phyloP scores from a whole-genome alignment of 1,284 basidiomycete species.

The Takashimella tepidaria region DNA sequence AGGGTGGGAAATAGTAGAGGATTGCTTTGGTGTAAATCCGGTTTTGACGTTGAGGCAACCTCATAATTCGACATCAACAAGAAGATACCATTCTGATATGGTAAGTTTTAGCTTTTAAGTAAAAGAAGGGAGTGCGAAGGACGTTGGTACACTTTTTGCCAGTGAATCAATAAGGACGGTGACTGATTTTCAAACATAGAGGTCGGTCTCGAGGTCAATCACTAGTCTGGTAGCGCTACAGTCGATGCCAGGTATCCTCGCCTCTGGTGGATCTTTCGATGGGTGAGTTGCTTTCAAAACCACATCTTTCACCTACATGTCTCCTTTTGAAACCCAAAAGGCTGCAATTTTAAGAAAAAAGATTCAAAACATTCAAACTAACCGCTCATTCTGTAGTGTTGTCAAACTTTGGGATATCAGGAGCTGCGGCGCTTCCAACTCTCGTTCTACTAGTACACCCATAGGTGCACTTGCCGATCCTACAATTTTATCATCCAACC shows the following conservation, averaged over 20 bases:
- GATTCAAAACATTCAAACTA: no score
- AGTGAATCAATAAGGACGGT: no score
- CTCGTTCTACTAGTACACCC: conserved; percentile 20
- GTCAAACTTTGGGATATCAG: conserved; percentile 49
- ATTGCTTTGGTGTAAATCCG: background rate
- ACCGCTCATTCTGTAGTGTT: conserved; percentile 25
- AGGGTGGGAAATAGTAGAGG: background rate
- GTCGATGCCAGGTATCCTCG: conserved; percentile 39
- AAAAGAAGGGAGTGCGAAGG: no score
- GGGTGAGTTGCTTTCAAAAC: conserved; percentile 27
- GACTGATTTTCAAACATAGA: no score
- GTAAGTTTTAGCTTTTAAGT: no score
- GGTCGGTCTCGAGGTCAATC: conserved; percentile 39
- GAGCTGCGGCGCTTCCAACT: conserved; percentile 20
- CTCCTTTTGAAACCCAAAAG: no score
- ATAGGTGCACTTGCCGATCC: conserved; percentile 33
- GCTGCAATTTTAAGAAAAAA: no score
- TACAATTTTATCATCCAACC: conserved; percentile 19
- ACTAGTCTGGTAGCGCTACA: conserved; percentile 44
- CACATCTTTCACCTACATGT: background rate
- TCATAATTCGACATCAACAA: conserved; percentile 5
- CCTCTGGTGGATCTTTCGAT: conserved; percentile 45
- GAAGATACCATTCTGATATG: background rate
- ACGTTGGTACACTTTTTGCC: no score
- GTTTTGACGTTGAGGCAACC: conserved; percentile 14